Base-by-base conservation (phyloP, 495 filamentous ascomycete genomes). In the Cairneyella variabilis region DNA sequence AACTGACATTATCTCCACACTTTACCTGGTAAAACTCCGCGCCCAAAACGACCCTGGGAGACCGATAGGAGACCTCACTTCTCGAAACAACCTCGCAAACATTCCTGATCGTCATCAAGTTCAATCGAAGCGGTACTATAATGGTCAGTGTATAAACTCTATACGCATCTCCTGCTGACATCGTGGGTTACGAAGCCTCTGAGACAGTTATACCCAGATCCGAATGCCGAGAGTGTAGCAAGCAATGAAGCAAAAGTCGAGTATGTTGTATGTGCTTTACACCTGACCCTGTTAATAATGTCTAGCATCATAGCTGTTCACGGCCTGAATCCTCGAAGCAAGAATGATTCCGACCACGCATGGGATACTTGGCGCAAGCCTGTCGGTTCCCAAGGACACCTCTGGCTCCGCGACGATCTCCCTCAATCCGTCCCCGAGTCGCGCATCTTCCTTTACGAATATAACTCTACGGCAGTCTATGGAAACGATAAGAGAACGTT, bases 281-380 rank as follows among this genome's bases (percentile, higher is more conserved):
- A 34, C 30, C 8, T 34, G 30, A 30, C n/a, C 41, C 23, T n/a
- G 32, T 25, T 51, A 28, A 38, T 26, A 56, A 11, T 14, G 32
- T 39, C 14, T 27, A 65, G 62, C 28, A 64, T 66, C n/a, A 51
- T 66, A 30, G 59, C 65, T 7, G 52, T 68, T 11, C 66, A 66
- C 34, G 62, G 64, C 38, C 58, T 69, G 17, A 66, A 69, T 50
- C 64, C 64, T 32, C 38, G 56, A 21, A 56, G 56, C 48, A 59
- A 58, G 23, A 51, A 57, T 4, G 53, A 56, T 4, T 36, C 43
- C 10, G 51, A 57, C 1, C 59, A 68, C 45, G 64, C 66, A 10
- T 68, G 57, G 62, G 62, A 66, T 30, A 65, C 62, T n/a, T 67
- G 65, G 63, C 61, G 58, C 20, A 62, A 6, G 42, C 8, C 63